Evolutionary conservation across 768 basidiomycete genomes (phyloP).

Genomic region (Pleurotus djamor): DNA sequence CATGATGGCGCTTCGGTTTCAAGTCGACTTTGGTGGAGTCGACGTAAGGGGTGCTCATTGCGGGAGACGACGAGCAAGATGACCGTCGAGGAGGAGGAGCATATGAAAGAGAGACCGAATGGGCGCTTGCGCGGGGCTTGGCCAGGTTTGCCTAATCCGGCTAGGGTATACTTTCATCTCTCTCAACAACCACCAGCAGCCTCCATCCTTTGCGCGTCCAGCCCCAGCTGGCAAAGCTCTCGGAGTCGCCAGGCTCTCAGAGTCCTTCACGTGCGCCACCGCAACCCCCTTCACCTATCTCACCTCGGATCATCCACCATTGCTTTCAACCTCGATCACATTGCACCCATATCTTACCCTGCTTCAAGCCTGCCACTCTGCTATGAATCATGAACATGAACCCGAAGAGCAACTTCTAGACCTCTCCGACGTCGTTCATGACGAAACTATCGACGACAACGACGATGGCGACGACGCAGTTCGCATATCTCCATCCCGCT

Average conservation of each 20-base stretch:
- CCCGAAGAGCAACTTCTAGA: constrained; percentile 67
- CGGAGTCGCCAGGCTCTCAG: no score
- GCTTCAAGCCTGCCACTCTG: constrained; percentile 10
- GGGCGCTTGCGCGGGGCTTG: not conserved
- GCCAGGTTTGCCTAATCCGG: not conserved
- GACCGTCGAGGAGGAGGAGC: not conserved
- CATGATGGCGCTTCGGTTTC: constrained; percentile 76
- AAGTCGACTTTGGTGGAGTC: constrained; percentile 53
- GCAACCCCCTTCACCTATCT: not conserved
- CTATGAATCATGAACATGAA: constrained; percentile 36
- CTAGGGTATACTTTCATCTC: no score
- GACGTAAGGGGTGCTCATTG: constrained; percentile 22
- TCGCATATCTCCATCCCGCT: constrained; percentile 5
- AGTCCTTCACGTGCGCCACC: no score
- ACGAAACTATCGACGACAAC: constrained; percentile 68
- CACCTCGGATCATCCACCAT: not conserved
- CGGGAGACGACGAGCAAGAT: not conserved
- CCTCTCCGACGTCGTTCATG: constrained; percentile 84
- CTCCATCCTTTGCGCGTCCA: not conserved
- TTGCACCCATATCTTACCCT: not conserved
- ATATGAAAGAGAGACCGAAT: not conserved
- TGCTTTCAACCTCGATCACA: not conserved
- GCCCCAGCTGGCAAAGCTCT: not conserved
- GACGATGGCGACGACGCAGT: constrained; percentile 18
- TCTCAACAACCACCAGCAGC: not conserved